Percentiles rank a stretch among this genome's conserved stretches.
Conservation (phyloP, 1,284 basidiomycete species). For the Boletus semigastroideus region DNA sequence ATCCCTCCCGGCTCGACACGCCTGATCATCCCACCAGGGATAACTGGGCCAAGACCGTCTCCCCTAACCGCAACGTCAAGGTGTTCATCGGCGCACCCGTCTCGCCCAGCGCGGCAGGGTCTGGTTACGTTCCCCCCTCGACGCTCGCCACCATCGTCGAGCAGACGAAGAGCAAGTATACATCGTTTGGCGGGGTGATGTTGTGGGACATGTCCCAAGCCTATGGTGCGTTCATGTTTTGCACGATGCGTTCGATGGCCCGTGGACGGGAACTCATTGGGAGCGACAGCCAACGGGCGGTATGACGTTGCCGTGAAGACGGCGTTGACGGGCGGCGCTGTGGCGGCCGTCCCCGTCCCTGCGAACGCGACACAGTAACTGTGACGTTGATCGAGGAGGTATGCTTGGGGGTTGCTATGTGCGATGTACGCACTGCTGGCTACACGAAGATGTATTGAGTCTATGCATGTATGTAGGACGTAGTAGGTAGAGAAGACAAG, state of each 20-base stretch:
- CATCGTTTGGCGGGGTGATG: conserved; percentile 72
- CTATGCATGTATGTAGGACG: too few species aligned
- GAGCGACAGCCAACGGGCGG: conserved; percentile 22
- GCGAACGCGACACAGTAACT: too few species aligned
- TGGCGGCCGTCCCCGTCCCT: too few species aligned
- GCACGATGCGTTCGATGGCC: too few species aligned
- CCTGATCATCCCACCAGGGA: conserved; percentile 43
- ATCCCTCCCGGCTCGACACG: background rate
- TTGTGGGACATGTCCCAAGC: conserved; percentile 66
- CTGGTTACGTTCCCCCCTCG: conserved; percentile 51
- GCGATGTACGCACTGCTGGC: too few species aligned
- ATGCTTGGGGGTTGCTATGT: too few species aligned
- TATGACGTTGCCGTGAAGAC: conserved; percentile 26
- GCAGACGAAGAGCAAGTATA: conserved; percentile 47
- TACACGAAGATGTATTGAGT: too few species aligned
- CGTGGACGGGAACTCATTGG: background rate
- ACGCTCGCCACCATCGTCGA: conserved; percentile 47
- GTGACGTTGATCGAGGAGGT: too few species aligned
- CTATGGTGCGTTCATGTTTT: conserved; percentile 43
- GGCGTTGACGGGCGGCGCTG: conserved; percentile 17
- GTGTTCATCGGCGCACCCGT: conserved; percentile 60
- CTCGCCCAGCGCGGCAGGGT: conserved; percentile 45
- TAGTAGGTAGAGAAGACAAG: too few species aligned
- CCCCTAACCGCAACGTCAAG: conserved; percentile 60
- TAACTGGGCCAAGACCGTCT: conserved; percentile 59